phyloP scores from a whole-genome alignment of 2,329 filamentous ascomycete species.

The Knoxdaviesia capensis region DNA sequence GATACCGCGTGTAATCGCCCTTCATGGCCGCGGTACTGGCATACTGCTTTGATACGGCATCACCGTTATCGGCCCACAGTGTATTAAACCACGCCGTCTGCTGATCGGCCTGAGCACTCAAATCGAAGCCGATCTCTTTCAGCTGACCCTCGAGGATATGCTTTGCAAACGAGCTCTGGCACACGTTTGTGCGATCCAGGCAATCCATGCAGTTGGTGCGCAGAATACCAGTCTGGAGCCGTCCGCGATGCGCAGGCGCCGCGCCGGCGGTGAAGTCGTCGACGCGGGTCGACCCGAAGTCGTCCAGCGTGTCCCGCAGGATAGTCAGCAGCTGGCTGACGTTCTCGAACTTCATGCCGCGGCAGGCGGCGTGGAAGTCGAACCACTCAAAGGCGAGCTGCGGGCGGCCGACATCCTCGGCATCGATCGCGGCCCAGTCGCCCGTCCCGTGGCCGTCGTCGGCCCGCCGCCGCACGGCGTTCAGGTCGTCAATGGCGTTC shows the following conservation, averaged over 20 bases:
- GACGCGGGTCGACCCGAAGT: slow-evolving; percentile 38
- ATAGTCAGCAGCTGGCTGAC: slow-evolving; percentile 60
- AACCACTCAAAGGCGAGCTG: slow-evolving; percentile 77
- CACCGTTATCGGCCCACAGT: slow-evolving; percentile 93
- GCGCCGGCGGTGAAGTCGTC: too few relatives aligned
- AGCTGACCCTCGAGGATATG: slow-evolving; percentile 67
- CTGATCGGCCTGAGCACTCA: slow-evolving; percentile 56
- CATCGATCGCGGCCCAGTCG: slow-evolving; percentile 4
- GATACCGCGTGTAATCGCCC: slow-evolving; percentile 84
- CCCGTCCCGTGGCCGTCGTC: slow-evolving; percentile 11
- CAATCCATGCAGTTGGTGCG: slow-evolving; percentile 99
- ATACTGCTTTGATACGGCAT: slow-evolving; percentile 89
- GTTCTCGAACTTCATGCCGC: slow-evolving; percentile 96
- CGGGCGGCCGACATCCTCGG: slow-evolving; percentile 3
- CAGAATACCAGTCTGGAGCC: slow-evolving; percentile 51
- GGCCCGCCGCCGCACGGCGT: slow-evolving; percentile 24
- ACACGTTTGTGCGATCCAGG: slow-evolving; percentile 86
- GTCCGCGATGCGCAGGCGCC: too few relatives aligned
- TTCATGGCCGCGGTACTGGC: slow-evolving; percentile 91
- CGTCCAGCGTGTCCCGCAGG: slow-evolving; percentile 45
- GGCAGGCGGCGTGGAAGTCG: slow-evolving; percentile 81
- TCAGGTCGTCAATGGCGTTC: slow-evolving; percentile 43
- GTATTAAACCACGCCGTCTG: slow-evolving; percentile 87
- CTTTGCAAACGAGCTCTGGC: slow-evolving; percentile 77
- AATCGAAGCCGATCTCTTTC: slow-evolving; percentile 52